A percentile compares a stretch with the other conserved stretches of the same genome.
Evolutionary conservation across 495 filamentous ascomycete genomes (phyloP).

Genomic region (Hypoxylon rickii): DNA sequence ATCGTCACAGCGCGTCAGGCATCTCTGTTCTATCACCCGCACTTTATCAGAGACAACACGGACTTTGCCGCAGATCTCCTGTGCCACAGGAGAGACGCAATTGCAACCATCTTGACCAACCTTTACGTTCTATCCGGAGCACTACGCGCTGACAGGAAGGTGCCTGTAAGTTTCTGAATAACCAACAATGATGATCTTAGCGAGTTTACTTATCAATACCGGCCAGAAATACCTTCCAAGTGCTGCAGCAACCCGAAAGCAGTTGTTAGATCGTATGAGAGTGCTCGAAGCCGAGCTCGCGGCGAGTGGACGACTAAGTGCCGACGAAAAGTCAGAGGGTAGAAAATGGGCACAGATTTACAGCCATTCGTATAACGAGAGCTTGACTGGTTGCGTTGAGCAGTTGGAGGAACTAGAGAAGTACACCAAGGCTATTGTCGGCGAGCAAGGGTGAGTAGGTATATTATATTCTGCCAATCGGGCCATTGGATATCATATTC

Average conservation of each 20-base stretch:
- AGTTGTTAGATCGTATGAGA: conserved; percentile 56
- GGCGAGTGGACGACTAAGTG: conserved; percentile 31
- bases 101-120: conserved; percentile 61
- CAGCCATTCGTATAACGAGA: conserved; percentile 49
- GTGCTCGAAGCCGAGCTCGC: conserved; percentile 49
- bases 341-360: conserved; percentile 42
- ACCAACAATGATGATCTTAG: background rate
- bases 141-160: conserved; percentile 51
- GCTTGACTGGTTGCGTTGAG: conserved; percentile 60
- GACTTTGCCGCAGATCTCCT: conserved; percentile 50
- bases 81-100: conserved; percentile 56
- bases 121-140: conserved; percentile 61
- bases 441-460: conserved; percentile 51
- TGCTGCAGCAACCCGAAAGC: conserved; percentile 55
- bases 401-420: conserved; percentile 56
- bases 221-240: conserved; percentile 54
- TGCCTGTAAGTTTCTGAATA: conserved; percentile 44
- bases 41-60: conserved; percentile 47
- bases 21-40: conserved; percentile 60
- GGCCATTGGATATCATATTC: too few relatives aligned
- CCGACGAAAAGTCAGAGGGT: conserved; percentile 24
- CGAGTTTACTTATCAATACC: background rate
- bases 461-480: background rate
- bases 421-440: conserved; percentile 59
- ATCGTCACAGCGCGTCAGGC: conserved; percentile 61